Percentiles rank a stretch among this genome's conserved stretches.
These are phyloP conservation scores for Jatropha podagrica DNA, from an alignment of 441 rosid genomes.

Conservation along the genomic window DNA sequence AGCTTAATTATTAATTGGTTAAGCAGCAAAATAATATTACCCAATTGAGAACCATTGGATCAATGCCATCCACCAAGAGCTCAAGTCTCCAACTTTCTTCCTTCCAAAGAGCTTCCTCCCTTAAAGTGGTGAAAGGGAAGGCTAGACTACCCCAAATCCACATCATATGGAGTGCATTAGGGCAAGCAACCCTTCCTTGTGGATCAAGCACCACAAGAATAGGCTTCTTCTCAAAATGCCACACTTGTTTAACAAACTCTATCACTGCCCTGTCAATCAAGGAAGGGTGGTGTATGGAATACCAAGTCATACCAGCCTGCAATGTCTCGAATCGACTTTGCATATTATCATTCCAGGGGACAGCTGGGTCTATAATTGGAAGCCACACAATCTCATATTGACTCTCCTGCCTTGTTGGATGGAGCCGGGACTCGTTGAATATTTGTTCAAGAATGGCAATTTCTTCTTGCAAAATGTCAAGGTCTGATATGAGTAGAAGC, in stretches of 20 bases:
- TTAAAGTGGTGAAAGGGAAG: constrained; percentile 63
- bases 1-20: too few species aligned
- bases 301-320: constrained; percentile 63
- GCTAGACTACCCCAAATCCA: constrained; percentile 78
- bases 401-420: constrained; percentile 37
- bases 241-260: constrained; percentile 51
- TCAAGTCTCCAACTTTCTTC: constrained; percentile 61
- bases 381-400: constrained; percentile 83
- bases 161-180: constrained; percentile 83
- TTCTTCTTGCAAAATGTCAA: constrained; percentile 63
- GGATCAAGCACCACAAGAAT: constrained; percentile 72
- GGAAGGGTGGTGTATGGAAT: constrained; percentile 50
- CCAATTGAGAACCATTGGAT: constrained; percentile 51
- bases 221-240: constrained; percentile 67
- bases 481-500: constrained; percentile 66
- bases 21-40: constrained; percentile 17
- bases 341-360: constrained; percentile 40
- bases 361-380: constrained; percentile 49
- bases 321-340: constrained; percentile 47
- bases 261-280: constrained; percentile 55
- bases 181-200: constrained; percentile 61
- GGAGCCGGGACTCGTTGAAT: constrained; percentile 51
- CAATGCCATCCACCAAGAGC: constrained; percentile 57
- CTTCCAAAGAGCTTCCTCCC: constrained; percentile 67
- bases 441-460: constrained; percentile 60